Base-by-base conservation (phyloP, 345 rosid genomes). In the Lepidium africanum region DNA sequence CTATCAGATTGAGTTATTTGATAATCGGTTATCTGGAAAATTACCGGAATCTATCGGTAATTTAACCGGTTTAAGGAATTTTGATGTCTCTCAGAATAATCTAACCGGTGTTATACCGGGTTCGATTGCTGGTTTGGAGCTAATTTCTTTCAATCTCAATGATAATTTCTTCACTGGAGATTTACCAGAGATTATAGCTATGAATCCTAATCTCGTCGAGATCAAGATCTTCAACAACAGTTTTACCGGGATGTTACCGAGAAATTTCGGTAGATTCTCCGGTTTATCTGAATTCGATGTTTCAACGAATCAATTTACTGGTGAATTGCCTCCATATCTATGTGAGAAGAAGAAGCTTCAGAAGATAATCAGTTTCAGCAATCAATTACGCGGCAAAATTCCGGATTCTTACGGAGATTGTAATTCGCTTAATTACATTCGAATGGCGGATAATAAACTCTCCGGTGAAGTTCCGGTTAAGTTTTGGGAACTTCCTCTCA, bases 211-310 rank as follows among this genome's bases (percentile, higher is more conserved):
- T 61, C 74, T 90, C 30, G 17, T 6, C 50, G 67, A 73, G 13
- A 75, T 90, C 21, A 84, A 80, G 55, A 82, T 90, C 79, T 90
- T 84, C 80, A 86, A 87, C 76, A 90, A 90, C 84, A 86, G 85
- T 63, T 90, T 90, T 37, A 72, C 78, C 0, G 97, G 97, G 6
- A 78, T 14, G 1, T 77, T 90, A 21, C 95, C 95, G 1, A 16
- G 45, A 7, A 70, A 79, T 69, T 68, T 90, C 2, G 97, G 97
- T 2, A 78, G 60, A 70, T 73, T 76, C 67, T 83, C 89, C 1
- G 76, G 33, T 10, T 40, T 90, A 35, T 47, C 15, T 10, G 78
- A 77, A n/a, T 74, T 90, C n/a, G 97, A 90, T 65, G 85, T 84
- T 30, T 90, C 97, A 0, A 83, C 83, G 13, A 90, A 90, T 41